Conservation (phyloP, 495 filamentous ascomycete species). For the Massariosphaeria phaeospora region DNA sequence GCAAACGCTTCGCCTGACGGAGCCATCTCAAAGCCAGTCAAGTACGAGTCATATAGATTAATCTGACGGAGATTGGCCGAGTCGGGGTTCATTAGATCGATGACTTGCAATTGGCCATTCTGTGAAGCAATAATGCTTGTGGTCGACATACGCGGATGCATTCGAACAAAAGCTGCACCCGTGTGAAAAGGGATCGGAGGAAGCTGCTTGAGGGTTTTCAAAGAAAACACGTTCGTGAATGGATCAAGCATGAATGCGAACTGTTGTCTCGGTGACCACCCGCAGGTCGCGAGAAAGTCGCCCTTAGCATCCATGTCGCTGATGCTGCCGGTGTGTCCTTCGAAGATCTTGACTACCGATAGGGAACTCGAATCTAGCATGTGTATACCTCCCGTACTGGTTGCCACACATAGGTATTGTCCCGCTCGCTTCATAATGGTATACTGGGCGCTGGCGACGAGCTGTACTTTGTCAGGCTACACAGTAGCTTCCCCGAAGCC, state of each 20-base stretch:
- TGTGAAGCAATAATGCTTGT: slow-evolving; percentile 88
- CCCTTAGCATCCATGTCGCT: slow-evolving; percentile 94
- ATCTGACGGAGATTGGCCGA: slow-evolving; percentile 84
- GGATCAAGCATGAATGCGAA: slow-evolving; percentile 70
- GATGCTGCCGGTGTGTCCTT: slow-evolving; percentile 74
- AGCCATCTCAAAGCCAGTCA: slow-evolving; percentile 76
- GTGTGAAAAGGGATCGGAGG: slow-evolving; percentile 88
- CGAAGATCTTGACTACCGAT: slow-evolving; percentile 75
- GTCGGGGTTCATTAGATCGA: slow-evolving; percentile 92
- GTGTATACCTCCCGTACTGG: slow-evolving; percentile 74
- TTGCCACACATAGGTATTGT: slow-evolving; percentile 82
- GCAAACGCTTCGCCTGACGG: slow-evolving; percentile 85
- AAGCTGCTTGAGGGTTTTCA: slow-evolving; percentile 77
- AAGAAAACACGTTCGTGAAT: slow-evolving; percentile 87
- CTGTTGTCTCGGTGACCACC: slow-evolving; percentile 71
- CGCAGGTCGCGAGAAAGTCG: slow-evolving; percentile 89
- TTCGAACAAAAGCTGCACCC: slow-evolving; percentile 84
- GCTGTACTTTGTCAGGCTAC: slow-evolving; percentile 16
- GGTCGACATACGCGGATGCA: slow-evolving; percentile 91
- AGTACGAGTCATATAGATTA: slow-evolving; percentile 60
- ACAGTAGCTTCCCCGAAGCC: not conserved
- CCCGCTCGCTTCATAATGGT: slow-evolving; percentile 84
- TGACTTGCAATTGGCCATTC: slow-evolving; percentile 84
- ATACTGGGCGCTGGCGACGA: slow-evolving; percentile 69
- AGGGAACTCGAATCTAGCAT: slow-evolving; percentile 76